Percentiles rank a stretch among this genome's conserved stretches.
These are phyloP conservation scores for Thalassiosira hispida DNA, from an alignment of 352 stramenopile species.

Conservation along the genomic window DNA sequence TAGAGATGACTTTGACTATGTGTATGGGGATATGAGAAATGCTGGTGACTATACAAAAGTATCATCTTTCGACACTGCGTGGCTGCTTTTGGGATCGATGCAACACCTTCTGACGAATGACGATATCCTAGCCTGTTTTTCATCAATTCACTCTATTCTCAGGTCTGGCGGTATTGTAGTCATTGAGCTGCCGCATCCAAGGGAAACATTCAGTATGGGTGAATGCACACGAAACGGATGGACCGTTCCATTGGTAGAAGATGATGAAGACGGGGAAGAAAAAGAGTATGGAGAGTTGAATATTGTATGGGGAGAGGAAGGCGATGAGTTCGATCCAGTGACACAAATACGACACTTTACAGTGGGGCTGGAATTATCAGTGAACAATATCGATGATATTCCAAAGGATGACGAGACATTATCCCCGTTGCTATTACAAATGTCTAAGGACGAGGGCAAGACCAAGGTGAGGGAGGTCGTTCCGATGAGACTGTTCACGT, in stretches of 20 bases:
- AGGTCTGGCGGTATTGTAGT: constrained; percentile 62
- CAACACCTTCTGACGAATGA: constrained; percentile 80
- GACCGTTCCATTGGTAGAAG: constrained; percentile 69
- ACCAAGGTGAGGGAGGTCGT: constrained; percentile 70
- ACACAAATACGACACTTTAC: constrained; percentile 76
- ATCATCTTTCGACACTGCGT: constrained; percentile 66
- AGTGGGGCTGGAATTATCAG: constrained; percentile 67
- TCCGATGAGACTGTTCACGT: constrained; percentile 79
- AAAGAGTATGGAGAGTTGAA: constrained; percentile 73
- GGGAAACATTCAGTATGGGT: constrained; percentile 79
- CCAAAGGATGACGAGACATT: constrained; percentile 23
- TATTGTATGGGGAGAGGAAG: constrained; percentile 81
- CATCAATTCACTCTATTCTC: constrained; percentile 52
- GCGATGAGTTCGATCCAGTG: constrained; percentile 82
- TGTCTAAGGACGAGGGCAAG: constrained; percentile 32
- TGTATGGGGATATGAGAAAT: constrained; percentile 62
- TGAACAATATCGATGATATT: constrained; percentile 41
- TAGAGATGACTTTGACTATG: constrained; percentile 61
- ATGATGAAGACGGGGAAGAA: constrained; percentile 56
- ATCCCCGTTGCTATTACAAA: constrained; percentile 25
- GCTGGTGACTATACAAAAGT: constrained; percentile 11
- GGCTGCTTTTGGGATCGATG: constrained; percentile 78
- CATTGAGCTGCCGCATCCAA: constrained; percentile 79
- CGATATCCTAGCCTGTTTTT: constrained; percentile 72
- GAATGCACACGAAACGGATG: constrained; percentile 79